Base-by-base conservation (phyloP, 2,329 filamentous ascomycete genomes). In the Aureobasidium leucospermi region DNA sequence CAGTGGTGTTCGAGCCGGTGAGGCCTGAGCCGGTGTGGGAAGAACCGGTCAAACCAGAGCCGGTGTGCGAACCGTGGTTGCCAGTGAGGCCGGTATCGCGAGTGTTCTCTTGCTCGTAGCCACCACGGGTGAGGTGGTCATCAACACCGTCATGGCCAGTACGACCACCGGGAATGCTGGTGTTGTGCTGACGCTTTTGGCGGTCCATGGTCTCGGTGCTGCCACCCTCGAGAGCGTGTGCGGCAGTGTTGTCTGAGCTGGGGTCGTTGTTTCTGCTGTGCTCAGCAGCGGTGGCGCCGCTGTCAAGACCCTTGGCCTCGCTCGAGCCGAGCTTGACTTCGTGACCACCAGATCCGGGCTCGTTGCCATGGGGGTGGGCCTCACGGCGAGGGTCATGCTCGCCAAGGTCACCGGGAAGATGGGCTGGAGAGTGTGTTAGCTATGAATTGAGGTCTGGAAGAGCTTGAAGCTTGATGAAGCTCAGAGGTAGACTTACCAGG, bases 341-440 rank as follows among this genome's bases (percentile, higher is more conserved):
- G 28, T 59, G 57, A 8, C 57, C 57, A 39, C 57, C 57, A 43
- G 57, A 28, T 11, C 38, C 46, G 15, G 45, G 57, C 10, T 19
- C 29, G 57, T 59, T 59, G 46, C 57, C 57, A n/a, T 28, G 4
- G 38, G 57, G 57, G 46, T 59, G 57, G 15, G 38, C 57, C 46
- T 47, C 38, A 36, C 57, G 46, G 6, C 57, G 42, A 31, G 57
- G 57, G 57, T 59, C 57, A 43, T 59, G 46, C 41, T 49, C 46
- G 16, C 57, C 57, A 38, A 59, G 57, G 7, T 59, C 57, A 46
- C 57, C 57, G 46, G 57, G 57, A n/a, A 59, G 57, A 36, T 59
- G 46, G 19, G 57, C 46, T 59, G 29, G 28, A 56, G 11, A 6
- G 23, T n/a, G 31, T 16, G 41, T 56, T 46, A 56, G 41, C 28